phyloP scores from a whole-genome alignment of 768 basidiomycete species.

The Naganishia onofrii region DNA sequence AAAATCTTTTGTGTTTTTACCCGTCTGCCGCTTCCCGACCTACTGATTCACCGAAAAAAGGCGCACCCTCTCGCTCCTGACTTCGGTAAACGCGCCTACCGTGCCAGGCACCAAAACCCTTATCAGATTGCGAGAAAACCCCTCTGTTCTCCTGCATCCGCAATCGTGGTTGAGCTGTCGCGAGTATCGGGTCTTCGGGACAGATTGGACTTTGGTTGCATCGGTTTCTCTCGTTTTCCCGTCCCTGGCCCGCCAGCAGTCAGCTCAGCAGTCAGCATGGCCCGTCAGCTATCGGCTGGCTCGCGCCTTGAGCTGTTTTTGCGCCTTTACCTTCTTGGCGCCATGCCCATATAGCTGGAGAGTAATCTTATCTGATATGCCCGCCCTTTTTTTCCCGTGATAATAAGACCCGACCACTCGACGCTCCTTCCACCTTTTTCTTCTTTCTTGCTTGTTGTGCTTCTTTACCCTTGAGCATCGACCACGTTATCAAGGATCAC shows the following conservation, averaged over 20 bases:
- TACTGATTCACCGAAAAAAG: neutral
- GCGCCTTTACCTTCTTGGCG: neutral
- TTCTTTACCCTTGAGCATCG: neutral
- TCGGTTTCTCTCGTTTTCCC: no score
- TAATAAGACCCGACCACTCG: neutral
- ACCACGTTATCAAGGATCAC: no score
- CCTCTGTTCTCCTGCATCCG: slow-evolving; percentile 9
- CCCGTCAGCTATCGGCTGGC: no score
- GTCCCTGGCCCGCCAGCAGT: no score
- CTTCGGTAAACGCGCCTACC: neutral
- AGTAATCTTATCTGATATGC: slow-evolving; percentile 23
- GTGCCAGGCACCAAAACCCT: neutral
- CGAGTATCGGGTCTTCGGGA: slow-evolving; percentile 10
- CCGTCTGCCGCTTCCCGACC: no score
- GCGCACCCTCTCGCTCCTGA: neutral
- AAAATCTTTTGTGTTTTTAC: no score
- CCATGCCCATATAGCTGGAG: neutral
- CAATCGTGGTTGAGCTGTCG: neutral
- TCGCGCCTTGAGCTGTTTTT: no score
- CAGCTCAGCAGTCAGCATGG: no score
- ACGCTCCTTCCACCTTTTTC: neutral
- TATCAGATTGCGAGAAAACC: slow-evolving; percentile 10
- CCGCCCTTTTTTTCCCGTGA: neutral
- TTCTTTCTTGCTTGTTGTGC: neutral
- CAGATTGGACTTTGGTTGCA: slow-evolving; percentile 17